Base-by-base conservation (phyloP, 2,329 filamentous ascomycete species). In the Capronia coronata region DNA sequence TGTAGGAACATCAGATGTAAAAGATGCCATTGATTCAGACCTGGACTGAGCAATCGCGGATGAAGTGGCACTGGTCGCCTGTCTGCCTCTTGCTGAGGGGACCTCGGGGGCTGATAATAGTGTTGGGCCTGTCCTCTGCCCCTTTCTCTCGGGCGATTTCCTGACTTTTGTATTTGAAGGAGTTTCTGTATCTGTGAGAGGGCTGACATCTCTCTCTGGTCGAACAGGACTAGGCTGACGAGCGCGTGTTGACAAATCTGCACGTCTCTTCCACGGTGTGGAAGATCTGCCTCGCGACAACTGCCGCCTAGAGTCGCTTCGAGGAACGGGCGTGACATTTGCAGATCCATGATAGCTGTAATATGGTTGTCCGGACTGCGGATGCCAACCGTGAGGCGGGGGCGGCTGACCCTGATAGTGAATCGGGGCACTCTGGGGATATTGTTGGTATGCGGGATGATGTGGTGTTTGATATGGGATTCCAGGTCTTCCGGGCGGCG, bases 201-300 rank as follows among this genome's bases (percentile, higher is more conserved):
- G 58, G 51, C 57, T 59, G 34, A 61, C 53, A 40, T 56, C 55
- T 30, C 58, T 49, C 19, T 59, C 55, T 16, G 57, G 58, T n/a
- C 58, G 57, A 10, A 48, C 42, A 16, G 58, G 58, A 16, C 52
- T 56, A 4, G 48, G 48, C 27, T 51, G 45, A 29, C 58, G 52
- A 21, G 46, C 43, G 32, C 27, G 21, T 10, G 21, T 19, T 1
- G 55, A 39, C 21, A 41, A 43, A 10, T 50, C 46, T 14, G 32
- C 13, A 9, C 57, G 50, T 27, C 39, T 49, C 43, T 58, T 61
- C 58, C 58, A 61, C 9, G 57, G 58, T 11, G 58, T 61, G 8
- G 58, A 61, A 10, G 57, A 59, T 27, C 51, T 48, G 8, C 43
- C 45, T 43, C 51, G 46, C 11, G 14, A 19, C 22, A 44, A 2